phyloP scores from a whole-genome alignment of 441 rosid species.

The Theobroma grandiflorum region DNA sequence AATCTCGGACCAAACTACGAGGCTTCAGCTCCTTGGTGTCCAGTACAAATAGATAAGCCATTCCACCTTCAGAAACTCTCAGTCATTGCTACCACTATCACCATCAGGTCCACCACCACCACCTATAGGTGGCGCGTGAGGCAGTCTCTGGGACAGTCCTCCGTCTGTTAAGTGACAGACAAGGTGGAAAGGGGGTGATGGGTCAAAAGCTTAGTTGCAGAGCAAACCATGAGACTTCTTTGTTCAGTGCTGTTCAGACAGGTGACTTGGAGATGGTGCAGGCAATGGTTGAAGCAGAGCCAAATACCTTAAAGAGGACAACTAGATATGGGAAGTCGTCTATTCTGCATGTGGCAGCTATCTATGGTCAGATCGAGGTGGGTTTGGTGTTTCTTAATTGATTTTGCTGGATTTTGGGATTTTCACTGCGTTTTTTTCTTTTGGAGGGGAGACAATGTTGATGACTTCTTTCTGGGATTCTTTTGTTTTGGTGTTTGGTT shows the following conservation, averaged over 20 bases:
- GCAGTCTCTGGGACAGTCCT: constrained; percentile 1
- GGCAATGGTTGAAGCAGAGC: constrained; percentile 38
- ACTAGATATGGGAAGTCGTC: constrained; percentile 40
- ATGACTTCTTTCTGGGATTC: constrained; percentile 11
- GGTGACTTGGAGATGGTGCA: constrained; percentile 48
- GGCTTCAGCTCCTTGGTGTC: neutral
- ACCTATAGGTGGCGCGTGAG: constrained; percentile 32
- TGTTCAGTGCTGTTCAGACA: constrained; percentile 46
- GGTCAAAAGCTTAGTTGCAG: constrained; percentile 50
- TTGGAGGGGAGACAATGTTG: constrained; percentile 9
- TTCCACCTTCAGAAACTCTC: constrained; percentile 20
- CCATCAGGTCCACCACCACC: constrained; percentile 13
- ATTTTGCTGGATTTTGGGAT: constrained; percentile 25
- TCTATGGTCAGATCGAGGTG: constrained; percentile 54
- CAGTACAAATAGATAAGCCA: constrained; percentile 17
- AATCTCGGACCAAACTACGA: constrained; percentile 38
- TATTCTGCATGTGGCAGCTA: constrained; percentile 52
- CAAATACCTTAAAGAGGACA: constrained; percentile 31
- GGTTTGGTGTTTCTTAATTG: constrained; percentile 8
- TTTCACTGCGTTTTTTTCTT: constrained; percentile 28
- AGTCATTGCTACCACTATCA: neutral
- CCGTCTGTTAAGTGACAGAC: neutral
- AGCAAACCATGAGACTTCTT: constrained; percentile 37
- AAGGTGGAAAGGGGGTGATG: constrained; percentile 19
- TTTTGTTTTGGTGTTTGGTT: constrained; percentile 18